These are phyloP conservation scores for Haematococcus lacustris DNA, from an alignment of 139 green algal genomes.

Conservation along the genomic window DNA sequence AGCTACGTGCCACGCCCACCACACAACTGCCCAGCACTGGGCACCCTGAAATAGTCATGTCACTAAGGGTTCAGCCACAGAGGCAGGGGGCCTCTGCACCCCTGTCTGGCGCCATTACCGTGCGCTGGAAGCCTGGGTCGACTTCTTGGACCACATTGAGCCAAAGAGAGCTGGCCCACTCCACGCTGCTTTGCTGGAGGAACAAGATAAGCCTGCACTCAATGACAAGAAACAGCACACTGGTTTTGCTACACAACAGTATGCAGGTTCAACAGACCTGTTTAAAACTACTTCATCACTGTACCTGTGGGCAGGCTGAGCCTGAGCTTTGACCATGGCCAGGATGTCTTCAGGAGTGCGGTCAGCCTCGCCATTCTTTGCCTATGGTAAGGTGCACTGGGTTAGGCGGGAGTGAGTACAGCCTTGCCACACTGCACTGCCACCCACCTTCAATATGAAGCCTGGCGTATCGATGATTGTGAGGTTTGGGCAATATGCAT, in stretches of 20 bases:
- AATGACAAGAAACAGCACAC: background rate
- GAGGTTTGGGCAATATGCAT: slow-evolving; percentile 80
- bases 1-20: too few relatives aligned
- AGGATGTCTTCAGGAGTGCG: slow-evolving; percentile 85
- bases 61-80: too few relatives aligned
- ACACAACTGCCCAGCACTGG: too few relatives aligned
- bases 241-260: too few relatives aligned
- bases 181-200: slow-evolving; percentile 87
- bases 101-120: too few relatives aligned
- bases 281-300: background rate
- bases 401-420: background rate
- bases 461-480: slow-evolving; percentile 92
- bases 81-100: too few relatives aligned
- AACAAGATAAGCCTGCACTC: slow-evolving; percentile 87
- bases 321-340: slow-evolving; percentile 86
- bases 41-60: slow-evolving; percentile 1
- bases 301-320: slow-evolving; percentile 66
- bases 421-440: background rate
- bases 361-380: slow-evolving; percentile 70
- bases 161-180: slow-evolving; percentile 90
- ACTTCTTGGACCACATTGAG: slow-evolving; percentile 85
- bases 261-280: background rate
- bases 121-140: slow-evolving; percentile 76
- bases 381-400: slow-evolving; percentile 46
- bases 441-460: slow-evolving; percentile 83